Evolutionary conservation across 805 yeast genomes (phyloP), one percentile per base, ranked within the genome.

Genomic region (Candida chilensis): DNA sequence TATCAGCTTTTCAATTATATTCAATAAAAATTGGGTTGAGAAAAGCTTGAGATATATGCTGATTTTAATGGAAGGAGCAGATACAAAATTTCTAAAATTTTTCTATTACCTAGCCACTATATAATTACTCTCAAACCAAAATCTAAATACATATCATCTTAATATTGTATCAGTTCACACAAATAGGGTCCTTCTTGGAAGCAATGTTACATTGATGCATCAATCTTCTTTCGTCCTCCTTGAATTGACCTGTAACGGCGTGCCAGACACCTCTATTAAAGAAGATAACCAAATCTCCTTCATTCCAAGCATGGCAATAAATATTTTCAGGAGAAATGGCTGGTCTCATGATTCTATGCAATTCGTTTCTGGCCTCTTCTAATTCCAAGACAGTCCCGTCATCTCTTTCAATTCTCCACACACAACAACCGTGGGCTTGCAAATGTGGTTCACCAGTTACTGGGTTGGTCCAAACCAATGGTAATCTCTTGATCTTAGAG

Each of bases 191-290:
- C 11, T 48, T 40, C 6, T 86, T 88, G 47, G 85, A 73, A 14
- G 95, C 94, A 50, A 86, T 82, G 58, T 86, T 86, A 59, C 95
- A 86, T 60, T 86, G 95, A 50, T 86, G 95, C 94, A 86, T 85
- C 48, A 86, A 64, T 54, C 95, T 72, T 45, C 72, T 74, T 48
- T 85, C 92, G 28, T 80, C 84, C 13, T 69, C 68, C 13, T 71
- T 77, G 56, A 86, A 79, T 54, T 85, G 94, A 31, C 95, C 94
- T 11, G 95, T 85, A 19, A 86, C 95, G 2, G 90, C 75, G 50
- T 86, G 95, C 81, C 90, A 82, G 8, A 86, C 88, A 27, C 95
- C 95, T 50, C 90, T 69, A 64, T 86, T 86, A 57, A 67, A 85
- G 64, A 86, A 86, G 33, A 86, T 77, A 20, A 84, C 92, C 47